A percentile compares a stretch with the other conserved stretches of the same genome.
phyloP scores from a whole-genome alignment of 1,139 yeast genomes.

The Pichia sp. region DNA sequence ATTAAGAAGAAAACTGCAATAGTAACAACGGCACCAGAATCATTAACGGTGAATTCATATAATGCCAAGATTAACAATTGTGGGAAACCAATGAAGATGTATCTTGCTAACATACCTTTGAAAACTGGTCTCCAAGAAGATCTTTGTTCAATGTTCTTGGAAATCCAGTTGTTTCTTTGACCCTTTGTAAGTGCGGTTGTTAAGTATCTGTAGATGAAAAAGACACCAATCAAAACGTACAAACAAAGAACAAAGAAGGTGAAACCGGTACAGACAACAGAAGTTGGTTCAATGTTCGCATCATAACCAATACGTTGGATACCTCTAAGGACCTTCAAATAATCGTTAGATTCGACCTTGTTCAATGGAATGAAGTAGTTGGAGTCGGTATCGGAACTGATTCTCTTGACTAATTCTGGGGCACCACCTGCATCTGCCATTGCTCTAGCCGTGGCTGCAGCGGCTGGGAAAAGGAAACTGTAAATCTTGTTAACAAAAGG shows the following conservation, averaged over 20 bases:
- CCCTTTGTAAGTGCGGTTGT: constrained; percentile 42
- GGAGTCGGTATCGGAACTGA: constrained; percentile 5
- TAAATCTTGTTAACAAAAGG: constrained; percentile 17
- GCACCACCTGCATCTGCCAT: too few relatives aligned
- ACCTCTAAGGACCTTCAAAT: constrained; percentile 66
- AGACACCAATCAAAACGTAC: constrained; percentile 53
- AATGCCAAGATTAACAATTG: constrained; percentile 67
- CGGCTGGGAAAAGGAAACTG: constrained; percentile 7
- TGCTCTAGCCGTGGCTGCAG: too few relatives aligned
- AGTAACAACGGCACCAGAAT: constrained; percentile 74
- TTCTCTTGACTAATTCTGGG: constrained; percentile 8
- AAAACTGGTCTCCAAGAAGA: constrained; percentile 52
- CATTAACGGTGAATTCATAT: constrained; percentile 71
- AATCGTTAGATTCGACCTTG: constrained; percentile 29
- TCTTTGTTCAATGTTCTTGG: constrained; percentile 48
- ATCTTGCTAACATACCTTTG: constrained; percentile 68
- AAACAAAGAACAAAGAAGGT: constrained; percentile 72
- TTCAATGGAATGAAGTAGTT: constrained; percentile 23
- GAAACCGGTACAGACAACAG: constrained; percentile 73
- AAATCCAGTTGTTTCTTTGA: constrained; percentile 42
- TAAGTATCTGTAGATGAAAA: constrained; percentile 44
- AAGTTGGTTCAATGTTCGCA: constrained; percentile 68
- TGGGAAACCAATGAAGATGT: constrained; percentile 72
- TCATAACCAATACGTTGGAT: constrained; percentile 69
- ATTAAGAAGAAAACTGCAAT: constrained; percentile 63